Evolutionary conservation across 2,329 filamentous ascomycete genomes (phyloP).

Genomic region (Cadophora sp.): DNA sequence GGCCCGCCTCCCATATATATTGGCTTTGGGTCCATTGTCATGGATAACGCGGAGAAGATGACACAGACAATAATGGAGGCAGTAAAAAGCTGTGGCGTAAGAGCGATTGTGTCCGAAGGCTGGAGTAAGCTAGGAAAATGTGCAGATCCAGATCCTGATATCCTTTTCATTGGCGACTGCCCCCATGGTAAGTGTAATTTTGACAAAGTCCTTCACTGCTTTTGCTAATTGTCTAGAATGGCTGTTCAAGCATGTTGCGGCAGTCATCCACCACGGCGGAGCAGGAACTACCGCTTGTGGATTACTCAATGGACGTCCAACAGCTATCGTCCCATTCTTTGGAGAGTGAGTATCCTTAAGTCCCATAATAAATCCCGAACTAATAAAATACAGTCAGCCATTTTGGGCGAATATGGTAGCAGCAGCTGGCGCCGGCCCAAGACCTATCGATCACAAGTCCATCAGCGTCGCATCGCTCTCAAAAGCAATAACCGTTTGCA

Average conservation of each 20-base stretch:
- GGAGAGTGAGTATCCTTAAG: constrained; percentile 40
- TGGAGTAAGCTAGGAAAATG: neutral
- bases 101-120: neutral
- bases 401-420: neutral
- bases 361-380: neutral
- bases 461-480: neutral
- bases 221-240: constrained; percentile 39
- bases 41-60: neutral
- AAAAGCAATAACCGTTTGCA: neutral
- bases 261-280: constrained; percentile 20
- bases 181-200: neutral
- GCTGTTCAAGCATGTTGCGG: constrained; percentile 45
- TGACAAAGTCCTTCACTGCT: neutral
- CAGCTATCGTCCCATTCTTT: constrained; percentile 50
- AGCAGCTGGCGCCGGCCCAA: neutral
- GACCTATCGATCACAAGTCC: neutral
- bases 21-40: neutral
- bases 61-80: neutral
- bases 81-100: neutral
- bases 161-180: neutral
- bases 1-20: neutral
- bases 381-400: neutral
- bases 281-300: constrained; percentile 44
- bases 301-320: constrained; percentile 46
- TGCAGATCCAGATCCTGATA: neutral